Base-by-base conservation (phyloP, 768 basidiomycete species). In the Russula sp. region DNA sequence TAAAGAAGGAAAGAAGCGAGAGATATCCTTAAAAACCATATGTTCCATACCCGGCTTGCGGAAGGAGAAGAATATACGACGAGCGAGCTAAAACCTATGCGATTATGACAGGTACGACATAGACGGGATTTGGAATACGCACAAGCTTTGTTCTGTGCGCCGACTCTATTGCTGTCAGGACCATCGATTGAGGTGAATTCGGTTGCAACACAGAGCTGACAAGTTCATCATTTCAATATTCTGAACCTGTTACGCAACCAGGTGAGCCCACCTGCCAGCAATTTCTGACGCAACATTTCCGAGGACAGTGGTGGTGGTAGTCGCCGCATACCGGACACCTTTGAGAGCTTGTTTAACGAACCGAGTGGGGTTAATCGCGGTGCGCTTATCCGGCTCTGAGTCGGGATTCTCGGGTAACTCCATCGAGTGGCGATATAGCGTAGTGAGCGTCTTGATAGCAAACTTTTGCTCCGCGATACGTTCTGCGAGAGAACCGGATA, bases 11-110 rank as follows among this genome's bases (percentile, higher is more conserved):
- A 95, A 95, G 75, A 80, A 89, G 37, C 77, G 77, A 34, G 81
- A 78, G 61, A 97, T 86, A 70, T 97, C 91, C 55, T 81, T 76
- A 9, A 88, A 76, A 52, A 82, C 70, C 49, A 95, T 68, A 62
- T 77, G 80, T 5, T 88, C 83, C 18, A 81, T 73, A 22, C 82
- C 82, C 3, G 80, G 79, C 67, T 83, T 81, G 4, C 80, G 78
- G 75, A 92, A 95, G 7, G 91, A 94, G 75, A 92, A 92, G 77
- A 85, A 97, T 45, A 97, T 76, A 42, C 93, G 80, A 55, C 89
- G 83, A 49, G 94, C 92, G 58, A 97, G 85, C 82, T 91, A 70
- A 20, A 18, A 20, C 27, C 16, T 9, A 18, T 57, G 54, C 54
- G 48, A 47, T 48, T 53, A 55, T 14, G 62, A 50, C 40, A 39